These are phyloP conservation scores for Ajuga chamaepitys DNA, from an alignment of 257 asterid genomes.

Conservation along the genomic window DNA sequence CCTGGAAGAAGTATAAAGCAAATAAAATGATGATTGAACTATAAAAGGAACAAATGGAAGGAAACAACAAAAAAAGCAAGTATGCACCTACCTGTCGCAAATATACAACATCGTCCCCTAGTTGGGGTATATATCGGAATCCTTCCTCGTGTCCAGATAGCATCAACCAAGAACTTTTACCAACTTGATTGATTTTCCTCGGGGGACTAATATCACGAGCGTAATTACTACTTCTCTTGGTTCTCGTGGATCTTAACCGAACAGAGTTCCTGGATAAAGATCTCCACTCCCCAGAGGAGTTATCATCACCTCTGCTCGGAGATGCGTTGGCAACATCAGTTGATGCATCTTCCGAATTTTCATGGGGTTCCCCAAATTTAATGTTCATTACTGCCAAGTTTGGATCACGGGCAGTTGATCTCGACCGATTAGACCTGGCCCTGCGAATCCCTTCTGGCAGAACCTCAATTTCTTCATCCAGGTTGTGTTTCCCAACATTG, in stretches of 20 bases:
- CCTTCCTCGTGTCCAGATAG: constrained; percentile 81
- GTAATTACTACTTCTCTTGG: constrained; percentile 48
- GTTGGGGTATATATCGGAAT: constrained; percentile 79
- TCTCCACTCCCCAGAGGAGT: constrained; percentile 48
- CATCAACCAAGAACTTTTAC: constrained; percentile 80
- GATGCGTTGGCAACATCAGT: constrained; percentile 37
- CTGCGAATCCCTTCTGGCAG: constrained; percentile 55
- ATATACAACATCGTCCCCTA: constrained; percentile 76
- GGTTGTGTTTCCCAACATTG: constrained; percentile 28
- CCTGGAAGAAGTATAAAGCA: constrained; percentile 44
- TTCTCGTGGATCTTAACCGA: constrained; percentile 67
- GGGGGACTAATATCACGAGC: constrained; percentile 51
- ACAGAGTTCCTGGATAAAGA: constrained; percentile 34
- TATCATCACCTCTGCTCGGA: constrained; percentile 41
- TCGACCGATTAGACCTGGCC: constrained; percentile 59
- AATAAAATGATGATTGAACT: neutral
- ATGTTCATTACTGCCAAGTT: constrained; percentile 30
- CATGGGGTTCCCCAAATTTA: constrained; percentile 29
- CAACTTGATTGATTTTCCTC: constrained; percentile 54
- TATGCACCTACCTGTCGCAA: constrained; percentile 63
- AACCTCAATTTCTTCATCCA: constrained; percentile 38
- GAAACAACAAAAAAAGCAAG: constrained; percentile 3
- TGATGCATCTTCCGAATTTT: constrained; percentile 47
- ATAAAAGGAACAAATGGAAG: neutral
- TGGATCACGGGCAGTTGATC: constrained; percentile 44